Evolutionary conservation across 805 yeast genomes (phyloP).

Genomic region (Saccharomycopsis oosterbeekiorum): DNA sequence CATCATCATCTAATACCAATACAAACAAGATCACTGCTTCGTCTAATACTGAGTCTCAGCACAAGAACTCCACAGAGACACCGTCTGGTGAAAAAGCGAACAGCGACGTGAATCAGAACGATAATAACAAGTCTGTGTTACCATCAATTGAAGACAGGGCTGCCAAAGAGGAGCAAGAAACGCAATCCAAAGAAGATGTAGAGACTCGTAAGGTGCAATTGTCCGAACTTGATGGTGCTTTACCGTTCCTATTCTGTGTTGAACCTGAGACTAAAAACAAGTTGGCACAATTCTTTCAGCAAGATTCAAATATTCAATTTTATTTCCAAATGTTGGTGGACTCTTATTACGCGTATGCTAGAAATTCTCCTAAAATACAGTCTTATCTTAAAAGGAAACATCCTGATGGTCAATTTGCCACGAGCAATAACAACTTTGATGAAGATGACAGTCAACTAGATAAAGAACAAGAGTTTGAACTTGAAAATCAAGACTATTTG

Average conservation of each 20-base stretch:
- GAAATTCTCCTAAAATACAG: background rate
- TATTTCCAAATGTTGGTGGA: constrained; percentile 9
- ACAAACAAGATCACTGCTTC: background rate
- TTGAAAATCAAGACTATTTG: background rate
- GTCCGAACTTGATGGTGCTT: constrained; percentile 10
- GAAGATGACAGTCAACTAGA: background rate
- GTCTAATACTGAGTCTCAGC: background rate
- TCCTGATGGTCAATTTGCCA: background rate
- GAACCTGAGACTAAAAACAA: constrained; percentile 1
- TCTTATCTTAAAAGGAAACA: background rate
- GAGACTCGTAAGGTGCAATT: constrained; percentile 1
- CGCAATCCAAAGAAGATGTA: constrained; percentile 2
- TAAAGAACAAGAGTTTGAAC: background rate
- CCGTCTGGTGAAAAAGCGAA: background rate
- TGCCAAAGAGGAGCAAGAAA: constrained; percentile 2
- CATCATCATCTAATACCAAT: background rate
- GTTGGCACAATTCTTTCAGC: constrained; percentile 3
- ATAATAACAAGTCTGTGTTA: background rate
- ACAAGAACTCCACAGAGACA: background rate
- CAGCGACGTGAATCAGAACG: background rate
- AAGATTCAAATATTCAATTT: constrained; percentile 10
- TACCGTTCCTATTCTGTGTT: background rate
- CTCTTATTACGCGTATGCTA: constrained; percentile 11
- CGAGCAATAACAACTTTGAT: background rate
- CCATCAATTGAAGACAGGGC: background rate